Evolutionary conservation across 306 rosid species (phyloP).

Genomic region (Ormosia semicastrata): DNA sequence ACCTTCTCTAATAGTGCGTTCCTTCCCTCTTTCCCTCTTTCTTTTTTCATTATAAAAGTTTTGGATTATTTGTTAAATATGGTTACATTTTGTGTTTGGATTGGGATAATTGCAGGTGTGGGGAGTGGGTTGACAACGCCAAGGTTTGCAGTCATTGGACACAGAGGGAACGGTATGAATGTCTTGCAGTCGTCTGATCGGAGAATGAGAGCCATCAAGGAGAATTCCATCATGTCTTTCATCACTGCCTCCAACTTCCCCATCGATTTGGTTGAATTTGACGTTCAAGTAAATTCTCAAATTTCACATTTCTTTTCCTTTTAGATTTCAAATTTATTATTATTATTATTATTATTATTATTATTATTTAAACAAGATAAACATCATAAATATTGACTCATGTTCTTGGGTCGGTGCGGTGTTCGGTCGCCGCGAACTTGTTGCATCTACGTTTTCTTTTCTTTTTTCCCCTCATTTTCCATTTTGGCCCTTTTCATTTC

Average conservation of each 20-base stretch:
- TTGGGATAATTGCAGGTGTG: conserved; percentile 23
- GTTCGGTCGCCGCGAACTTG: background rate
- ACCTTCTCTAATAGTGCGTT: conserved; percentile 29
- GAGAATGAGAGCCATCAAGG: conserved; percentile 62
- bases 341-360: no score
- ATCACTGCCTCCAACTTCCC: conserved; percentile 54
- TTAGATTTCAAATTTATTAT: no score
- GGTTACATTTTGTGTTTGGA: no score
- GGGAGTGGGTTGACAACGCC: conserved; percentile 23
- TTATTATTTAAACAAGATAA: no score
- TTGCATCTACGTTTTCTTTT: background rate
- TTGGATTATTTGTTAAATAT: no score
- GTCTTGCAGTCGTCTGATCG: conserved; percentile 56
- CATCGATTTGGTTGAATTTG: conserved; percentile 70
- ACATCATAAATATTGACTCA: no score
- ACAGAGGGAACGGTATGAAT: conserved; percentile 84
- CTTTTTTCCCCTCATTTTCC: no score
- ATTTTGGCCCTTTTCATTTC: no score
- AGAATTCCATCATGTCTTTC: conserved; percentile 73
- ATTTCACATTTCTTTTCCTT: no score
- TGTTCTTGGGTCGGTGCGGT: conserved; percentile 45
- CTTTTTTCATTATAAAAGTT: no score
- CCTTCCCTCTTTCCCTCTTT: no score
- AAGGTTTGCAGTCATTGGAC: conserved; percentile 69
- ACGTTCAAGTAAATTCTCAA: no score